Percentiles rank a stretch among this genome's conserved stretches.
These are phyloP conservation scores for Pseudocercospora pini-densiflorae DNA, from an alignment of 2,329 filamentous ascomycete genomes.

Conservation along the genomic window DNA sequence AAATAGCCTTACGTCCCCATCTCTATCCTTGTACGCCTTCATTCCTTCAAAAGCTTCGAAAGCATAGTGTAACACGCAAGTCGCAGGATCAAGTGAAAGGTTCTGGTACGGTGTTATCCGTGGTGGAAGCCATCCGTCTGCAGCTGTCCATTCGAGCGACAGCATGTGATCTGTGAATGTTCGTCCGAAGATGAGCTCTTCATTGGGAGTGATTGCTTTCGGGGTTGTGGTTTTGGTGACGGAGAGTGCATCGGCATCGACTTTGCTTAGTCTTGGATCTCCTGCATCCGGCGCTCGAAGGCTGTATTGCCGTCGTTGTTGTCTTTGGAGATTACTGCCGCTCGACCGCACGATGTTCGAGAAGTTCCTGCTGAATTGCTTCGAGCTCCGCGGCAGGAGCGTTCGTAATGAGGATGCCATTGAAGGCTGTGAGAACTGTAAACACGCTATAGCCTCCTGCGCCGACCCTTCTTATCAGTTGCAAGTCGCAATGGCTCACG, in stretches of 20 bases:
- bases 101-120: slow-evolving; percentile 94
- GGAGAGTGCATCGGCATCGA: slow-evolving; percentile 77
- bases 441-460: neutral
- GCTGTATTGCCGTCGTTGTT: slow-evolving; percentile 38
- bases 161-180: slow-evolving; percentile 99
- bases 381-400: slow-evolving; percentile 19
- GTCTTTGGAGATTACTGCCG: slow-evolving; percentile 8
- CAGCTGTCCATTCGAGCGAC: slow-evolving; percentile 86
- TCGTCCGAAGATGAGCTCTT: slow-evolving; percentile 86
- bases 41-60: slow-evolving; percentile 99
- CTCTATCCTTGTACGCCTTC: slow-evolving; percentile 95
- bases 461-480: neutral
- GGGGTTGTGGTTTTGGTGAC: slow-evolving; percentile 77
- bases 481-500: slow-evolving; percentile 3
- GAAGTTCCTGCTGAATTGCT: neutral
- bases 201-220: slow-evolving; percentile 72
- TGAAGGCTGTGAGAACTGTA: neutral
- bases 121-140: slow-evolving; percentile 80
- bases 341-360: slow-evolving; percentile 12
- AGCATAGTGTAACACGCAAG: slow-evolving; percentile 97
- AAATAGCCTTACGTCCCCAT: slow-evolving; percentile 82
- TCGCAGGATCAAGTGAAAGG: slow-evolving; percentile 92
- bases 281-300: slow-evolving; percentile 53
- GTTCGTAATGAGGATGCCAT: slow-evolving; percentile 28
- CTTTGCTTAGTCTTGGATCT: slow-evolving; percentile 62